These are phyloP conservation scores for Raffaelea ambrosiae DNA, from an alignment of 2,329 filamentous ascomycete genomes.

Conservation along the genomic window DNA sequence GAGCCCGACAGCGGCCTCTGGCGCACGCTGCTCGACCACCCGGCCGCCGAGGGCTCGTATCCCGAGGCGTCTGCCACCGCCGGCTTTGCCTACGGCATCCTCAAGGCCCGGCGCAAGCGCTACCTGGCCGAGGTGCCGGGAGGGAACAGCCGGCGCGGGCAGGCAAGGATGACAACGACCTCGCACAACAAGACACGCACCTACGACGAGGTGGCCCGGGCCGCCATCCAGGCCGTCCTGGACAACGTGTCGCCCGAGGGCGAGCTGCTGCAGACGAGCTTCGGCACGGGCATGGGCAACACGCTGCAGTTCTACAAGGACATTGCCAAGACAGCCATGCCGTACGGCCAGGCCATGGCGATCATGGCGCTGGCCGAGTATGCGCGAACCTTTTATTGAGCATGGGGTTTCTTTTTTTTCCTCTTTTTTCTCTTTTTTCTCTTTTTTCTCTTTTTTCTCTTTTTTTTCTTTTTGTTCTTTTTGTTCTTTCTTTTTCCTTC, in stretches of 20 bases:
- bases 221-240: constrained; percentile 59
- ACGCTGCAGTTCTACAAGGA: constrained; percentile 68
- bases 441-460: too few species aligned
- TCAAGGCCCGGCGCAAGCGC: constrained; percentile 62
- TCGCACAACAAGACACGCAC: constrained; percentile 18
- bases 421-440: not conserved
- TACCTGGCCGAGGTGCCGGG: constrained; percentile 40
- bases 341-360: constrained; percentile 77
- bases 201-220: constrained; percentile 53
- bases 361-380: constrained; percentile 75
- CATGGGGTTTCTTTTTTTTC: constrained; percentile 12
- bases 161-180: not conserved
- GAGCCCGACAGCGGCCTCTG: constrained; percentile 52
- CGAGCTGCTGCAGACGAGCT: constrained; percentile 66
- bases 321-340: constrained; percentile 71
- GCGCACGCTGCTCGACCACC: constrained; percentile 64
- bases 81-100: constrained; percentile 71
- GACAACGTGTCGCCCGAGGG: constrained; percentile 57
- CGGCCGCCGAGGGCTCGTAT: constrained; percentile 60
- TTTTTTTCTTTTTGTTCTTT: too few species aligned
- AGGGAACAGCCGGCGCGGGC: too few species aligned
- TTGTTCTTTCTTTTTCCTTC: too few species aligned
- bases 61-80: constrained; percentile 70
- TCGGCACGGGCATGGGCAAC: constrained; percentile 70
- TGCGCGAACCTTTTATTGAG: constrained; percentile 47